Evolutionary conservation across 2,329 filamentous ascomycete genomes (phyloP).

Genomic region (Sclerotinia trifoliorum): DNA sequence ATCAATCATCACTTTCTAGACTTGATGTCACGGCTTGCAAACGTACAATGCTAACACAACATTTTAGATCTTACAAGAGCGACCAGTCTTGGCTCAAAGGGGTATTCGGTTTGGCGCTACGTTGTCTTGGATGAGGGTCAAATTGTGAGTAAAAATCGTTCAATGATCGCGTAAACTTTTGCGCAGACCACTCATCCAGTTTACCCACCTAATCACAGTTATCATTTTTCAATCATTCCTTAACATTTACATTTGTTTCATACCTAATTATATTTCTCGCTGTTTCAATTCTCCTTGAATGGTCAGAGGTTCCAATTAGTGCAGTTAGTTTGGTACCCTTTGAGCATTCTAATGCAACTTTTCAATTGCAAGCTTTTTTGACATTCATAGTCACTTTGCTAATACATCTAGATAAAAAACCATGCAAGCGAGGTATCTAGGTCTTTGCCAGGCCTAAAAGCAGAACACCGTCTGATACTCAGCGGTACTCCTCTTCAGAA

Average conservation of each 20-base stretch:
- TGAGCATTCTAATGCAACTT: not conserved
- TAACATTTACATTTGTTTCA: not conserved
- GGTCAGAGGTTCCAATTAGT: not conserved
- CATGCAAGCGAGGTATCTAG: conserved; percentile 40
- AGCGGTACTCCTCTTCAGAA: conserved; percentile 57
- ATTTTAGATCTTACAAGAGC: conserved; percentile 39
- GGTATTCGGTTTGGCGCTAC: conserved; percentile 51
- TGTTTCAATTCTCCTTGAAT: not conserved
- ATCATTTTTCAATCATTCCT: not conserved
- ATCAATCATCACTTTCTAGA: not conserved
- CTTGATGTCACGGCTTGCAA: not conserved
- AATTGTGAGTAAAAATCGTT: conserved; percentile 42
- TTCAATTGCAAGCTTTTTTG: not conserved
- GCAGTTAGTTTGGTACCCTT: not conserved
- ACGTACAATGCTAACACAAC: not conserved
- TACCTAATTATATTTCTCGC: not conserved
- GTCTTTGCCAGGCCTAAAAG: conserved; percentile 39
- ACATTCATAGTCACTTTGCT: not conserved
- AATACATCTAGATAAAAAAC: conserved; percentile 42
- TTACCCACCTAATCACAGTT: not conserved
- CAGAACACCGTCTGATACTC: conserved; percentile 41
- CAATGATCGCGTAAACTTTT: not conserved
- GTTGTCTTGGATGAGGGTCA: conserved; percentile 55
- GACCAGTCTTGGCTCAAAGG: conserved; percentile 51
- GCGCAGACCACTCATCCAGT: not conserved